Conservation (phyloP, 768 basidiomycete species). For the Kwoniella sp. region DNA sequence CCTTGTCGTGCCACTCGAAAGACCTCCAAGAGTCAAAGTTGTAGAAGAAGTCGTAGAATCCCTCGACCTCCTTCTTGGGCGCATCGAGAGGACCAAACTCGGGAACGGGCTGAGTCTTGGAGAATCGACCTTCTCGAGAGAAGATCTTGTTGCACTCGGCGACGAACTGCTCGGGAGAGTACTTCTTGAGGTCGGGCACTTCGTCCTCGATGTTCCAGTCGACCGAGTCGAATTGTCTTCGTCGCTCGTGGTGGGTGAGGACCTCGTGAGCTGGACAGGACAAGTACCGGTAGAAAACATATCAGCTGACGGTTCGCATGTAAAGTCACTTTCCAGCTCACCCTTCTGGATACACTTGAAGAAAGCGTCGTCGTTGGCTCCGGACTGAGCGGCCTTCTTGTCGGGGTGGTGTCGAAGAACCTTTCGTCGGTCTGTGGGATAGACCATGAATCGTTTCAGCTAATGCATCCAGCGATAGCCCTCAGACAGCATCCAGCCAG, state of each 20-base stretch:
- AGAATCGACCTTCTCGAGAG: constrained; percentile 89
- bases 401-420: constrained; percentile 99
- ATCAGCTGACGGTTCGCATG: not conserved
- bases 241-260: constrained; percentile 78
- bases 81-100: constrained; percentile 71
- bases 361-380: constrained; percentile 91
- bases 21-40: constrained; percentile 98
- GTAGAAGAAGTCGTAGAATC: constrained; percentile 99
- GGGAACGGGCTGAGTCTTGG: constrained; percentile 78
- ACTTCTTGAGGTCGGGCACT: constrained; percentile 61
- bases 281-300: not conserved
- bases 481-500: not conserved
- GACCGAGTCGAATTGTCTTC: constrained; percentile 94
- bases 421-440: constrained; percentile 84
- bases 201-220: constrained; percentile 79
- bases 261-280: constrained; percentile 73
- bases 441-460: not conserved
- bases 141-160: constrained; percentile 76
- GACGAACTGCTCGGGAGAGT: constrained; percentile 66
- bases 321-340: constrained; percentile 21
- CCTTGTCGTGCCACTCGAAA: constrained; percentile 98
- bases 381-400: constrained; percentile 68
- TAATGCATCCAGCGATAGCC: not conserved
- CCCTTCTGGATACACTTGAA: constrained; percentile 99
- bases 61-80: constrained; percentile 78